Conservation (phyloP, 768 basidiomycete genomes). For the Ramaria sp. region DNA sequence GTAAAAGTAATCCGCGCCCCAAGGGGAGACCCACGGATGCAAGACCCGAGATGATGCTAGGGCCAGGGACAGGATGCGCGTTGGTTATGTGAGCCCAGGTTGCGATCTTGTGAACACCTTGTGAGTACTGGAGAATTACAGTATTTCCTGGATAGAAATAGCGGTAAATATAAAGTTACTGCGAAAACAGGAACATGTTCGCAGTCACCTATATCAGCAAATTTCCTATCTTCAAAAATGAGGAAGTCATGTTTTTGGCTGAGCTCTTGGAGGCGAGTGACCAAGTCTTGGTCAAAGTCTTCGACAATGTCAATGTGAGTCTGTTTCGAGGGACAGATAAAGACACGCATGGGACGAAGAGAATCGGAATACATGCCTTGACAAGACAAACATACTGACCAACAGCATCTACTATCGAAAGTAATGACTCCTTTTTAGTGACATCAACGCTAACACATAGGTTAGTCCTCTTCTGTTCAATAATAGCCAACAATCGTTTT, state of each 20-base stretch:
- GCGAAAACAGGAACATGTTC: background rate
- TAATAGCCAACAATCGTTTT: constrained; percentile 62
- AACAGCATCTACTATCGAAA: constrained; percentile 79
- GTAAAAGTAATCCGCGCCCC: constrained; percentile 76
- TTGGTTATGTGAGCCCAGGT: constrained; percentile 97
- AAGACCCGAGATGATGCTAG: constrained; percentile 86
- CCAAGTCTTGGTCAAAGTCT: constrained; percentile 70
- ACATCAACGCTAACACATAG: constrained; percentile 96
- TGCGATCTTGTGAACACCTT: constrained; percentile 87
- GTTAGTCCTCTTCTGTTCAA: constrained; percentile 82
- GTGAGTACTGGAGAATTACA: constrained; percentile 87
- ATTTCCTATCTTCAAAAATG: constrained; percentile 98
- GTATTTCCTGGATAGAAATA: constrained; percentile 68
- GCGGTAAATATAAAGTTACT: background rate
- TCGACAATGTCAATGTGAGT: constrained; percentile 95
- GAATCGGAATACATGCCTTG: constrained; percentile 48
- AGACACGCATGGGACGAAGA: constrained; percentile 7
- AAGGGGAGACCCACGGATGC: constrained; percentile 76
- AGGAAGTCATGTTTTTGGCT: constrained; percentile 81
- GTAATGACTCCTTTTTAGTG: constrained; percentile 62
- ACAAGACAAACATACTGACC: constrained; percentile 87
- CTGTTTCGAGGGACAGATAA: constrained; percentile 35
- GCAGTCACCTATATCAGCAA: constrained; percentile 88
- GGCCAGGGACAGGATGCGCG: constrained; percentile 94
- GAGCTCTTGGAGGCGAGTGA: constrained; percentile 57